Percentiles rank a stretch among this genome's conserved stretches.
phyloP scores from a whole-genome alignment of 1,284 basidiomycete genomes.

The Papiliotrema flavescens region DNA sequence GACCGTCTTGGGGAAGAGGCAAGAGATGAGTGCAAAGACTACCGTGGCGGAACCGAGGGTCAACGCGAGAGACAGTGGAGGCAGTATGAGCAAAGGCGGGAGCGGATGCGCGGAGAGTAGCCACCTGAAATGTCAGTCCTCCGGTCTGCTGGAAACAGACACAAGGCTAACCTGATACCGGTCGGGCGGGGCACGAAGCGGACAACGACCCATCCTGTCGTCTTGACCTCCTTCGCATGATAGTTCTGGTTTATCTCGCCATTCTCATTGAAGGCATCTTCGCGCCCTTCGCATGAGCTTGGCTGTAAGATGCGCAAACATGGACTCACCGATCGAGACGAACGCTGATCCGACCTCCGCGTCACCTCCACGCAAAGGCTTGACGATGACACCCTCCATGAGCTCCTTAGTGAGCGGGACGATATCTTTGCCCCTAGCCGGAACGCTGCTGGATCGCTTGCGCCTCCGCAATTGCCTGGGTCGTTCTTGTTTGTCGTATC shows the following conservation, averaged over 20 bases:
- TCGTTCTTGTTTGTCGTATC: slow-evolving; percentile 21
- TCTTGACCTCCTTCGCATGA: slow-evolving; percentile 38
- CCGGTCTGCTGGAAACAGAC: neutral
- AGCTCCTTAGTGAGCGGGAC: slow-evolving; percentile 41
- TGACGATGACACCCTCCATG: slow-evolving; percentile 38
- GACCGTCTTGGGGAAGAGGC: slow-evolving; percentile 12
- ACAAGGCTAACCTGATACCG: slow-evolving; percentile 35
- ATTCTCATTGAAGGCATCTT: slow-evolving; percentile 30
- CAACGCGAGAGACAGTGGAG: slow-evolving; percentile 40
- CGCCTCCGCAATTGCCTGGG: slow-evolving; percentile 23
- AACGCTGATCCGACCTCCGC: slow-evolving; percentile 34
- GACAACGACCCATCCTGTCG: slow-evolving; percentile 48
- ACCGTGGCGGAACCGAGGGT: slow-evolving; percentile 39
- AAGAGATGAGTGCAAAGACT: slow-evolving; percentile 40
- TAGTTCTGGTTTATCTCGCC: slow-evolving; percentile 8
- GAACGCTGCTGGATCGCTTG: slow-evolving; percentile 18
- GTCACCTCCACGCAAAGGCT: slow-evolving; percentile 28
- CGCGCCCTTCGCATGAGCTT: slow-evolving; percentile 29
- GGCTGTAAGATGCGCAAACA: neutral
- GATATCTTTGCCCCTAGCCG: slow-evolving; percentile 33
- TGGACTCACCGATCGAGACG: slow-evolving; percentile 40
- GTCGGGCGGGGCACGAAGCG: slow-evolving; percentile 44
- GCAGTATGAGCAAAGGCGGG: slow-evolving; percentile 41
- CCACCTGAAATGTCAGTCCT: slow-evolving; percentile 20
- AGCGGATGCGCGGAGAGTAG: slow-evolving; percentile 40